Evolutionary conservation across 78 protist species (phyloP).

Genomic region (Emiliania huxleyi): DNA sequence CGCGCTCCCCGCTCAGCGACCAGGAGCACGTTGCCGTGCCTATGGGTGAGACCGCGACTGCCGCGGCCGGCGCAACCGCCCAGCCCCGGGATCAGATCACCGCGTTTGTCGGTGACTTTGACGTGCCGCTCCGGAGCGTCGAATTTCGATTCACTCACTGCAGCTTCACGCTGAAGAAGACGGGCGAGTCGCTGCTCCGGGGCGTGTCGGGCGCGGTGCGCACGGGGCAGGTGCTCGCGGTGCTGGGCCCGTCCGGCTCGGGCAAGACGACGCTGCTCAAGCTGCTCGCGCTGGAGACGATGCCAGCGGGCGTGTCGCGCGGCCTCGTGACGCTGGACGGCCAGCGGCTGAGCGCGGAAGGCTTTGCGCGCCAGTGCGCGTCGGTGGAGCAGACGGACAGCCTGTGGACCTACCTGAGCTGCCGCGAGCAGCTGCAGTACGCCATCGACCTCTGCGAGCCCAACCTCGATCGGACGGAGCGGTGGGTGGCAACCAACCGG

Average conservation of each 20-base stretch:
- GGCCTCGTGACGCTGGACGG: neutral
- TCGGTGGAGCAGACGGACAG: neutral
- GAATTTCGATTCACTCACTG: too few species aligned
- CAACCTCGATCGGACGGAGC: neutral
- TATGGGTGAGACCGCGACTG: too few species aligned
- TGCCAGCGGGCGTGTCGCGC: neutral
- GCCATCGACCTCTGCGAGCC: neutral
- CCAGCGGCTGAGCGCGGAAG: neutral
- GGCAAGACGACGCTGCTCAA: conserved; percentile 9
- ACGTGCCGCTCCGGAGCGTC: too few species aligned
- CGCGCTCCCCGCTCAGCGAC: too few species aligned
- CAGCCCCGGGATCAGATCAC: too few species aligned
- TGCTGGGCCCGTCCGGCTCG: neutral
- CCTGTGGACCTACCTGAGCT: neutral
- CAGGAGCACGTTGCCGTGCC: too few species aligned
- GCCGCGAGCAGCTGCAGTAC: neutral
- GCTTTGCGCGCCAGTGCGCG: neutral
- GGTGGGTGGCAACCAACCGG: too few species aligned
- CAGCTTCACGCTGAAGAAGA: too few species aligned
- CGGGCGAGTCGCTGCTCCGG: too few species aligned
- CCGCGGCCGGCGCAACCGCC: too few species aligned
- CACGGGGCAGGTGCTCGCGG: neutral
- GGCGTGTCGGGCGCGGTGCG: neutral
- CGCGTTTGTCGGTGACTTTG: too few species aligned
- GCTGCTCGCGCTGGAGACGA: neutral